A percentile compares a stretch with the other conserved stretches of the same genome.
These are phyloP conservation scores for Cordyceps fumosorosea DNA, from an alignment of 2,329 filamentous ascomycete genomes.

Conservation along the genomic window DNA sequence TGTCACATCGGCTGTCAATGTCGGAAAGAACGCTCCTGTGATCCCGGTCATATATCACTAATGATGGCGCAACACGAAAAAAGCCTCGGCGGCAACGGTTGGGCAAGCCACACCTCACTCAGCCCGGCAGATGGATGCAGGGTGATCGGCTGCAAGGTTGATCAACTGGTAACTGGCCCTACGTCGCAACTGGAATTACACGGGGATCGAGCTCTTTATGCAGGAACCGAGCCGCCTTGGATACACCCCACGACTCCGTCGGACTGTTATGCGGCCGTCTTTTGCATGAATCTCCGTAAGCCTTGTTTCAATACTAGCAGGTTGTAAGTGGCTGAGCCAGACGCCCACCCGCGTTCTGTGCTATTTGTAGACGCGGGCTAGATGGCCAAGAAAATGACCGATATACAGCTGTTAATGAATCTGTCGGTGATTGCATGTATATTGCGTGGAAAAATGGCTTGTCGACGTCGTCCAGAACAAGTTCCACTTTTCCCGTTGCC, in stretches of 20 bases:
- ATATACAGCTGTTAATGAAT: too few species aligned
- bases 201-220: background rate
- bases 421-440: too few species aligned
- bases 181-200: background rate
- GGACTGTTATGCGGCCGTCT: too few species aligned
- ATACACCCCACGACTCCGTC: background rate
- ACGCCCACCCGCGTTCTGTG: background rate
- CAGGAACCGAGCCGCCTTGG: background rate
- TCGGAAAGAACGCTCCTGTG: background rate
- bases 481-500: background rate
- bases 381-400: background rate
- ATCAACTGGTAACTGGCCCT: background rate
- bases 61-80: background rate
- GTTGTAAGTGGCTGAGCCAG: background rate
- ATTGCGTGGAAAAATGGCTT: background rate
- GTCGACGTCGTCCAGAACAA: too few species aligned
- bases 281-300: background rate
- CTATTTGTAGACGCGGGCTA: background rate
- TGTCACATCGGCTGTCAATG: background rate
- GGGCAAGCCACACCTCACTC: too few species aligned
- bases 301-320: slow-evolving; percentile 5
- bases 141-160: background rate
- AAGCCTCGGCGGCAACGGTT: too few species aligned
- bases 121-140: slow-evolving; percentile 1
- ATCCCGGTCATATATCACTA: background rate